Base-by-base conservation (phyloP, 257 asterid genomes). In the Solanum pinnatisectum region DNA sequence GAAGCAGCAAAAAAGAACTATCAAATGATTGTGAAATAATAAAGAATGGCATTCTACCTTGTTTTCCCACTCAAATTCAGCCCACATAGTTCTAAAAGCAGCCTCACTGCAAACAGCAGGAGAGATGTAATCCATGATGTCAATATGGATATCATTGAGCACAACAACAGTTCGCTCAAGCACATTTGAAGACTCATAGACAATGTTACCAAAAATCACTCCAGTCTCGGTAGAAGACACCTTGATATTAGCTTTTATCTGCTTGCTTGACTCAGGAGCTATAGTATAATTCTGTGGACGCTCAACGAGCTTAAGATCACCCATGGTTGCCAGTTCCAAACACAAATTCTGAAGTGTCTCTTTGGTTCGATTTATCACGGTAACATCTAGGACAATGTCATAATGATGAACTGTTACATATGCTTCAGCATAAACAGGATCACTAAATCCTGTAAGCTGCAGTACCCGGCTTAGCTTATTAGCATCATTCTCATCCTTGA, bases 31-130 rank as follows among this genome's bases (percentile, higher is more conserved):
- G 52, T 40, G 35, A 25, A 78, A 42, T 16, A 25, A 25, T 79
- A 27, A 44, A 79, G 84, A 44, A 79, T 2, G 70, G 20, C 85
- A 46, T 22, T 71, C 32, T 94, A 96, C 99, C 99, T 96, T 96
- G 91, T 96, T 96, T 90, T 96, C 99, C 99, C 99, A 96, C 91
- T 96, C 99, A 91, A 96, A 96, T 91, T 96, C 99, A 87, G 98
- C 98, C 99, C 99, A 96, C 99, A 95, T 96, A 86, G 97, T 91
- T 89, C 98, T 93, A 92, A 96, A 96, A 42, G 98, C 98, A 92
- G 98, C 91, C 91, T 95, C 99, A 37, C 96, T 94, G 85, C 99
- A 96, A 56, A 90, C 93, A 67, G 99, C 99, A 25, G 99, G 99
- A 90, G 99, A 96, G 91, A 96, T 96, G 87, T 96, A 96, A 91